Percentiles rank a stretch among this genome's conserved stretches.
Conservation (phyloP, 441 rosid genomes). For the Croton setiger region DNA sequence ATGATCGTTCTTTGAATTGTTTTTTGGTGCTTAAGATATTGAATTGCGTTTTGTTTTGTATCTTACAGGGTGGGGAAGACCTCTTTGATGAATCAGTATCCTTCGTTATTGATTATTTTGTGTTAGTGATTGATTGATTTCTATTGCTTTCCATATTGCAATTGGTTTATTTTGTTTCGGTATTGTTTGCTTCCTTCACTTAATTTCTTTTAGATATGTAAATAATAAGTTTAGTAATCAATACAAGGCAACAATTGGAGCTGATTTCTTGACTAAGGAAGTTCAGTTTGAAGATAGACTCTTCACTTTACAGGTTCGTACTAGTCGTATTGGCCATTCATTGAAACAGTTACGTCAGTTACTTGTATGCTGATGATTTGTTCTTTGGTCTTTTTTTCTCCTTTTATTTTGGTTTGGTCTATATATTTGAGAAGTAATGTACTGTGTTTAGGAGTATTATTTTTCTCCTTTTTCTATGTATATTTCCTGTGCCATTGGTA, state of each 20-base stretch:
- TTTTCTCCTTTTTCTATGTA: neutral
- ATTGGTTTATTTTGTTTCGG: neutral
- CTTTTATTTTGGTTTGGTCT: neutral
- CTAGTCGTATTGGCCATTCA: neutral
- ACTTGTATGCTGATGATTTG: neutral
- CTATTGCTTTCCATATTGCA: neutral
- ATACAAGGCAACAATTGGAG: constrained; percentile 85
- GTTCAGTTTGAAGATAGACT: constrained; percentile 88
- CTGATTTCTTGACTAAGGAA: constrained; percentile 80
- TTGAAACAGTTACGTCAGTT: neutral
- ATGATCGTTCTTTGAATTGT: neutral
- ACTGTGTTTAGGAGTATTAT: neutral
- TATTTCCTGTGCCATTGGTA: neutral
- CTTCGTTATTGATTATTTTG: constrained; percentile 17
- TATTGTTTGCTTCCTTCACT: constrained; percentile 19
- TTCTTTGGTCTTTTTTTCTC: neutral
- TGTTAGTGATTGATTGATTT: constrained; percentile 9
- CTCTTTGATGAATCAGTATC: constrained; percentile 92
- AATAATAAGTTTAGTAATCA: constrained; percentile 92
- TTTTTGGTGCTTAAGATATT: constrained; percentile 1
- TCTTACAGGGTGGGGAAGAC: constrained; percentile 81
- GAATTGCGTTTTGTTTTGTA: neutral
- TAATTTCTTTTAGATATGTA: constrained; percentile 54
- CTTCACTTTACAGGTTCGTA: constrained; percentile 77
- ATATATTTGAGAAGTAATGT: neutral